These are phyloP conservation scores for Fusarium xyrophilum DNA, from an alignment of 2,329 filamentous ascomycete genomes.

Conservation along the genomic window DNA sequence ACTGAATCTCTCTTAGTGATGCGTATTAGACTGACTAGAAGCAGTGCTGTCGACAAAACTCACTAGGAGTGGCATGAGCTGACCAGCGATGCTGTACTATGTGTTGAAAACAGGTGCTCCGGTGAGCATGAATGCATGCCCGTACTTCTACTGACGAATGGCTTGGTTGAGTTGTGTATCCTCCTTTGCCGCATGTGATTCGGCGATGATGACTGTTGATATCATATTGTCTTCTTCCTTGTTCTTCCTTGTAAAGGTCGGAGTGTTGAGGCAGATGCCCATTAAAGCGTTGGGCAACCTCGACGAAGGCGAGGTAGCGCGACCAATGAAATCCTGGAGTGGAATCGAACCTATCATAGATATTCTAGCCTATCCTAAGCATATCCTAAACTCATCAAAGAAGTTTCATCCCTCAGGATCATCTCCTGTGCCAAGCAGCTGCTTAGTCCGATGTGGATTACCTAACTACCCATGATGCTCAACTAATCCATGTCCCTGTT, in stretches of 20 bases:
- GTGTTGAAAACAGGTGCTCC: neutral
- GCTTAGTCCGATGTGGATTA: neutral
- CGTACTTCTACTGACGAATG: neutral
- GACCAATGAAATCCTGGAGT: neutral
- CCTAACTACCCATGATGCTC: neutral
- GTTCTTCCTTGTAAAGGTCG: neutral
- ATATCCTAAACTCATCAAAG: neutral
- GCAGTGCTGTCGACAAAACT: neutral
- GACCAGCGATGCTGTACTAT: neutral
- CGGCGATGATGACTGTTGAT: neutral
- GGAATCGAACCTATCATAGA: neutral
- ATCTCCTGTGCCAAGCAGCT: neutral
- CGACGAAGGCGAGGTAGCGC: neutral
- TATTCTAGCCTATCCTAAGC: neutral
- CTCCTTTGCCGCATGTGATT: neutral
- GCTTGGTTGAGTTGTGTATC: neutral
- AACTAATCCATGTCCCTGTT: neutral
- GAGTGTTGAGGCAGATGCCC: neutral
- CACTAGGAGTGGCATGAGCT: neutral
- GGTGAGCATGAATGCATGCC: neutral
- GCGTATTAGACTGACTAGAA: neutral
- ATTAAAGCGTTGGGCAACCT: neutral
- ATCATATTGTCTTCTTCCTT: neutral
- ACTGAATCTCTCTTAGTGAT: neutral
- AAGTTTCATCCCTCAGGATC: neutral